Percentiles rank a stretch among this genome's conserved stretches.
These are phyloP conservation scores for Striga asiatica DNA, from an alignment of 257 asterid genomes.

Conservation along the genomic window DNA sequence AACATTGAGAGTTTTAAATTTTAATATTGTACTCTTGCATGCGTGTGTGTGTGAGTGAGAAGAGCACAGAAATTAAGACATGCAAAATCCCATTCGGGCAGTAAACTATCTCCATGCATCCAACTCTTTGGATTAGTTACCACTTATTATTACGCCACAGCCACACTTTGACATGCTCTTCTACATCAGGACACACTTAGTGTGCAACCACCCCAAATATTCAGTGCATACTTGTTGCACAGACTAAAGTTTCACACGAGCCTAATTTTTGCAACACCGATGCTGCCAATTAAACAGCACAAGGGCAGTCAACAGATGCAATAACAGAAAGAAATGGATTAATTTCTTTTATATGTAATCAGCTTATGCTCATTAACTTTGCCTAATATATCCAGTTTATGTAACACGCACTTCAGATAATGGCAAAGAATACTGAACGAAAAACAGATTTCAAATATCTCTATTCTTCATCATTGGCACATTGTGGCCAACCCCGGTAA, in stretches of 20 bases:
- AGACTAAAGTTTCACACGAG: background rate
- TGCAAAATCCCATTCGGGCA: constrained; percentile 2
- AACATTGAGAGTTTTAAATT: constrained; percentile 6
- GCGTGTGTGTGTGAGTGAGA: no score
- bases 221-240: background rate
- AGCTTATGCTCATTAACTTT: background rate
- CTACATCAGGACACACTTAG: background rate
- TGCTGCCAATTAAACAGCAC: background rate
- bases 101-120: constrained; percentile 7
- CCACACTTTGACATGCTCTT: background rate
- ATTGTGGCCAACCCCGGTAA: constrained; percentile 2
- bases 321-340: background rate
- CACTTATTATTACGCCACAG: background rate
- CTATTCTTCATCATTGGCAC: constrained; percentile 11
- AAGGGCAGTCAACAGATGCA: background rate
- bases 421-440: background rate
- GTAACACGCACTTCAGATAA: background rate
- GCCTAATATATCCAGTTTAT: no score
- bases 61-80: constrained; percentile 3
- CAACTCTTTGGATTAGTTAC: background rate
- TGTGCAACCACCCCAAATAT: constrained; percentile 3
- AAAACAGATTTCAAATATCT: background rate
- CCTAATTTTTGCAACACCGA: constrained; percentile 8
- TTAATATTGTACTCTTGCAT: constrained; percentile 1
- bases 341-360: constrained; percentile 6